These are phyloP conservation scores for Yarrowia galli DNA, from an alignment of 1,139 yeast species.

Conservation along the genomic window DNA sequence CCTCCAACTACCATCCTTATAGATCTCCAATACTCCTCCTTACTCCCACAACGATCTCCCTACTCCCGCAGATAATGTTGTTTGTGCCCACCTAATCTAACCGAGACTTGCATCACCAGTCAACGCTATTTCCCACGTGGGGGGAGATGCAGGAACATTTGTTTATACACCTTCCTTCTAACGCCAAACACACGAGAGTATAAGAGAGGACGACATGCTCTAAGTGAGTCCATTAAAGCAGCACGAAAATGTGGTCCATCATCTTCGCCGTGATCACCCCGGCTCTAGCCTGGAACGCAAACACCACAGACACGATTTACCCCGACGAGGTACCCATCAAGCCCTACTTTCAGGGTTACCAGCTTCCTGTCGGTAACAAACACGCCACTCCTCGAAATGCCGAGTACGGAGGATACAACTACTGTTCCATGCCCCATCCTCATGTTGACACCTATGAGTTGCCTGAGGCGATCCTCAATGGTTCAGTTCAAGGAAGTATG, in stretches of 20 bases:
- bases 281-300: conserved; percentile 15
- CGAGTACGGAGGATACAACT: conserved; percentile 17
- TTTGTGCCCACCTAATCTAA: background rate
- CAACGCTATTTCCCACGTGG: conserved; percentile 33
- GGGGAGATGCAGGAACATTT: conserved; percentile 12
- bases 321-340: conserved; percentile 7
- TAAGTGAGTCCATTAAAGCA: too few relatives aligned
- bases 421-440: conserved; percentile 31
- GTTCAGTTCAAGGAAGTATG: conserved; percentile 10
- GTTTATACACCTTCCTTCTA: background rate
- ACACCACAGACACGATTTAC: conserved; percentile 14
- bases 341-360: conserved; percentile 12
- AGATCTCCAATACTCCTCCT: too few relatives aligned
- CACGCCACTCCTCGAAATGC: background rate
- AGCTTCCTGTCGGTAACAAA: conserved; percentile 11
- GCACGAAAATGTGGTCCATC: background rate
- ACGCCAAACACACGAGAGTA: background rate
- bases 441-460: conserved; percentile 20
- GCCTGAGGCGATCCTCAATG: conserved; percentile 15
- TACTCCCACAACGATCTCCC: too few relatives aligned
- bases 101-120: conserved; percentile 2
- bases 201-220: conserved; percentile 1
- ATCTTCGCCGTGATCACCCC: background rate
- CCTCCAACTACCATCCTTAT: too few relatives aligned
- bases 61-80: too few relatives aligned